phyloP scores from a whole-genome alignment of 202 grass and related monocot species.

The Setaria viridis region DNA sequence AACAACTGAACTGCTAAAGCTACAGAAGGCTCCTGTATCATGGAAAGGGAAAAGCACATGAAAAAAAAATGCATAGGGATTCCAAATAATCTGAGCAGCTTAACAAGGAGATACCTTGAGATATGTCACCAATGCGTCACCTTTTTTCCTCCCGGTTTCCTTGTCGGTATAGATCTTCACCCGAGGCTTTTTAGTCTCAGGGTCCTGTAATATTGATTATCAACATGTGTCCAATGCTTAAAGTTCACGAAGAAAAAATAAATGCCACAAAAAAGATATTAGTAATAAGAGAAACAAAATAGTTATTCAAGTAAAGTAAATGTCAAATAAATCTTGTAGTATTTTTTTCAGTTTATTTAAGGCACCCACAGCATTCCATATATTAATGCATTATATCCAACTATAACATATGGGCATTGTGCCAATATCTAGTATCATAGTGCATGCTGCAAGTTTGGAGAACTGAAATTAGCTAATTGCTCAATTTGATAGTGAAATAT shows the following conservation, averaged over 20 bases:
- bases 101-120: conserved; percentile 69
- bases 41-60: conserved; percentile 20
- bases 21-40: conserved; percentile 88
- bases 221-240: conserved; percentile 3
- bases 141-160: conserved; percentile 91
- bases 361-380: neutral
- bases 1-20: conserved; percentile 85
- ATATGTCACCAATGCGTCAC: conserved; percentile 92
- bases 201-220: conserved; percentile 60
- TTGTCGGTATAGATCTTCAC: conserved; percentile 93
- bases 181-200: conserved; percentile 85
- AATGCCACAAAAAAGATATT: conserved; percentile 26
- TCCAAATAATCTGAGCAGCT: conserved; percentile 31
- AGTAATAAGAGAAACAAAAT: conserved; percentile 34
- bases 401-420: neutral
- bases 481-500: neutral
- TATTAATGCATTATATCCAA: conserved; percentile 19
- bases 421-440: conserved; percentile 32
- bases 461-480: conserved; percentile 22
- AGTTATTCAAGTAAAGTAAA: conserved; percentile 31
- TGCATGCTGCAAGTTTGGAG: conserved; percentile 7
- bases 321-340: neutral
- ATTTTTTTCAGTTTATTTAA: conserved; percentile 18
- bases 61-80: conserved; percentile 7
- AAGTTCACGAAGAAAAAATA: conserved; percentile 30